Conservation (phyloP, 257 asterid species). For the Nicotiana obtusifolia region DNA sequence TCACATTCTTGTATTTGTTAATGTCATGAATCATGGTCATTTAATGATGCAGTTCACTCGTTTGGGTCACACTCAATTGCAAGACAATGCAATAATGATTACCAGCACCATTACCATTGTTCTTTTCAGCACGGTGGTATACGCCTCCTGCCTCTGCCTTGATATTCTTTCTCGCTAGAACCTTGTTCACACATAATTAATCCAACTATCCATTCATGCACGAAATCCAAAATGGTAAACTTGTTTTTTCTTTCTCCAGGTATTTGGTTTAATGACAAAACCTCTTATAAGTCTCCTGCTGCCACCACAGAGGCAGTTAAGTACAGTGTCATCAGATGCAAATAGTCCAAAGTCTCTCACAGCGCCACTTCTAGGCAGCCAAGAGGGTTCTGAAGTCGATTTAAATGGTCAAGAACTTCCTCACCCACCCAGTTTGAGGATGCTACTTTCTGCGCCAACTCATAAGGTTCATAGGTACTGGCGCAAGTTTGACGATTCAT, state of each 20-base stretch:
- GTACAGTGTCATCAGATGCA: constrained; percentile 22
- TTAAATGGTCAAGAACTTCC: constrained; percentile 12
- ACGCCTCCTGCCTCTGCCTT: not conserved
- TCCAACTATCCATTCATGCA: not conserved
- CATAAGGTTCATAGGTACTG: constrained; percentile 32
- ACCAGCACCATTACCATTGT: constrained; percentile 40
- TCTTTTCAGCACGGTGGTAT: constrained; percentile 43
- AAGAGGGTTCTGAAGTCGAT: constrained; percentile 23
- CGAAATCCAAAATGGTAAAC: not conserved
- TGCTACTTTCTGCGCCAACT: constrained; percentile 31
- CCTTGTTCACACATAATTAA: not conserved
- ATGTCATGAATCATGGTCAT: not conserved
- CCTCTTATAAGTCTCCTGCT: constrained; percentile 32
- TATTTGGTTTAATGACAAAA: constrained; percentile 35
- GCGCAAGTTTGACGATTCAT: constrained; percentile 38
- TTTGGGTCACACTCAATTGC: constrained; percentile 25
- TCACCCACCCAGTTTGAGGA: constrained; percentile 25
- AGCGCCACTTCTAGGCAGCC: constrained; percentile 22
- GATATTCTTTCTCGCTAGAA: not conserved
- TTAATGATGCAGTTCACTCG: constrained; percentile 28
- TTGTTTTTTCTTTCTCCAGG: constrained; percentile 11
- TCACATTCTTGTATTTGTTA: not conserved
- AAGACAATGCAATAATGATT: constrained; percentile 37
- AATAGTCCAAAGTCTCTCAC: constrained; percentile 21
- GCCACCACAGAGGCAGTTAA: constrained; percentile 20